Base-by-base conservation (phyloP, 345 rosid species). In the Camelina hispida region DNA sequence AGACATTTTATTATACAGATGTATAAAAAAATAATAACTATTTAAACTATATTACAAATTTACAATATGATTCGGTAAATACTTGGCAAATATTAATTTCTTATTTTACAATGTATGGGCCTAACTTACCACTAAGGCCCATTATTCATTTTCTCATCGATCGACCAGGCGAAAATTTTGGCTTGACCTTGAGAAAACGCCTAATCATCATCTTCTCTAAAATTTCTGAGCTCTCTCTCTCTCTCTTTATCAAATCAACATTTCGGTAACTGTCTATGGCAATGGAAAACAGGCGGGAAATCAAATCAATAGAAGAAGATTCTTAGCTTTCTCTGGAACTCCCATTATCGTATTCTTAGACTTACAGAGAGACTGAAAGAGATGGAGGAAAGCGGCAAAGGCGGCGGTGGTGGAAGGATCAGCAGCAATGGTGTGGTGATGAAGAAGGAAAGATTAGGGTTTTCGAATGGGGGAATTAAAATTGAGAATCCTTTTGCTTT, bases 401-500 rank as follows among this genome's bases (percentile, higher is more conserved):
- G 67, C 28, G 66, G 28, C 28, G 28, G 66, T 9, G 59, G 70
- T 48, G 34, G 54, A 68, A 81, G 62, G n/a, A 60, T 66, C 11
- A 71, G 69, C 37, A 69, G 64, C 6, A 76, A 58, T 30, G 77
- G 72, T 72, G 70, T 83, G 54, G 83, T 73, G 62, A 71, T 66
- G 73, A 69, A 70, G 72, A 72, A 75, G 71, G 82, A 86, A 71
- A 81, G 80, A 35, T 78, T 78, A 72, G 84, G 81, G 79, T 76
- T 74, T 40, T 74, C 86, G 18, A 61, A 60, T 53, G 85, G 86
- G 62, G 88, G 89, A 59, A 77, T 89, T 66, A 73, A 76, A 76
- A 3, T 90, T 4, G 90, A 87, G 84, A 95, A 89, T 79, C 97
- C 97, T 17, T 89, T 96, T 80, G 74, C 96, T 84, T 89, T 91